Conservation (phyloP, 768 basidiomycete species). For the Leccinum broughii region DNA sequence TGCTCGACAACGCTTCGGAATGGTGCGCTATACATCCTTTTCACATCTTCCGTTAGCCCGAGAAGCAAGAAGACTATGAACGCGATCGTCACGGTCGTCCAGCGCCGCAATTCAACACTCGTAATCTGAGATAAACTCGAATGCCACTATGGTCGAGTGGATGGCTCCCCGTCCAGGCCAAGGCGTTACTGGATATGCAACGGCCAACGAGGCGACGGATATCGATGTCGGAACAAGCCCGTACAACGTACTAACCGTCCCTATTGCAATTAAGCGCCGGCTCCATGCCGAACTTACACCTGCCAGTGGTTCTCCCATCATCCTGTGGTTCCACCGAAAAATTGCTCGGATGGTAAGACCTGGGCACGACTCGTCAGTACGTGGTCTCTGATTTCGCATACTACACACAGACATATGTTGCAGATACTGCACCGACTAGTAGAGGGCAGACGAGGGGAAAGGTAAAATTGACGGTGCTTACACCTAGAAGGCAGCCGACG, state of each 20-base stretch:
- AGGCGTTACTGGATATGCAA: constrained; percentile 7
- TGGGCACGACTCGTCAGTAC: constrained; percentile 2
- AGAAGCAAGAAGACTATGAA: constrained; percentile 19
- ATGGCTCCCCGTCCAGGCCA: constrained; percentile 26
- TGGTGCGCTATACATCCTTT: constrained; percentile 12
- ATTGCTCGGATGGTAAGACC: constrained; percentile 11
- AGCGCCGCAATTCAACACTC: constrained; percentile 17
- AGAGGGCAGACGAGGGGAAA: constrained; percentile 49
- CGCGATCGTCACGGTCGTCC: constrained; percentile 15
- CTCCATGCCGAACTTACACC: constrained; percentile 5
- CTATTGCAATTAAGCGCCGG: constrained; percentile 17
- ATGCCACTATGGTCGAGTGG: constrained; percentile 21
- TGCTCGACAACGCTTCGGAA: constrained; percentile 1
- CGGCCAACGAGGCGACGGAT: constrained; percentile 7
- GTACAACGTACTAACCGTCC: constrained; percentile 9
- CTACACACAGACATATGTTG: constrained; percentile 36
- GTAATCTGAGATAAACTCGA: background rate
- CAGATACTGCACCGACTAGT: constrained; percentile 45
- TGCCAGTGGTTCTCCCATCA: background rate
- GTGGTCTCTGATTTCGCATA: background rate
- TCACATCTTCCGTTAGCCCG: constrained; percentile 18
- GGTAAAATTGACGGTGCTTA: constrained; percentile 34
- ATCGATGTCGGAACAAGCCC: constrained; percentile 17
- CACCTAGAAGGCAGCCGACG: constrained; percentile 43
- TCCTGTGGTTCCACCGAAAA: background rate